phyloP scores from a whole-genome alignment of 768 basidiomycete species.

The Sporobolomyces phaffii region DNA sequence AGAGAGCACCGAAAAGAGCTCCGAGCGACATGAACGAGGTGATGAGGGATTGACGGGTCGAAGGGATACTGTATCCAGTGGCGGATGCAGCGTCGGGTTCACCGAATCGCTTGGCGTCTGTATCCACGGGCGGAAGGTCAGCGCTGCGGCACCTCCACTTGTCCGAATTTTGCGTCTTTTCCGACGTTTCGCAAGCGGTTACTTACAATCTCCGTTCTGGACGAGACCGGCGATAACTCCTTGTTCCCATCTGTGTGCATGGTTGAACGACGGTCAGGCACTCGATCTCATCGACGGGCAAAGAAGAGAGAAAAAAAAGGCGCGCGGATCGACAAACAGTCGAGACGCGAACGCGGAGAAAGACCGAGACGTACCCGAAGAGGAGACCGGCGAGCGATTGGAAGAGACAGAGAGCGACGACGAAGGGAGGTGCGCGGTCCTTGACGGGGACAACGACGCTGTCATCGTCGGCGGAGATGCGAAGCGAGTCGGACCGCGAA shows the following conservation, averaged over 20 bases:
- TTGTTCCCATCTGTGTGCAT: slow-evolving; percentile 27
- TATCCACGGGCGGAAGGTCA: not conserved
- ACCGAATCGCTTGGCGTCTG: slow-evolving; percentile 33
- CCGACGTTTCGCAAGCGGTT: not conserved
- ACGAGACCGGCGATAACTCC: slow-evolving; percentile 35
- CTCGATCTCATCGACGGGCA: not conserved
- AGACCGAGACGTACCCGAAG: slow-evolving; percentile 21
- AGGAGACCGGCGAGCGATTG: slow-evolving; percentile 37
- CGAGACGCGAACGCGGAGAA: not conserved
- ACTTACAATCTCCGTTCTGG: slow-evolving; percentile 26
- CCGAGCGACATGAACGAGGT: slow-evolving; percentile 36
- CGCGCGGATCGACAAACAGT: not conserved
- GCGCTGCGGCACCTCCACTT: not conserved
- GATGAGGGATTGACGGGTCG: slow-evolving; percentile 38
- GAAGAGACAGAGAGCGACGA: slow-evolving; percentile 36
- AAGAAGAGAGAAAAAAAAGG: too few species aligned
- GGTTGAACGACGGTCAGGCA: not conserved
- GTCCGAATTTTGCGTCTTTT: too few species aligned
- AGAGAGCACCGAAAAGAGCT: slow-evolving; percentile 31
- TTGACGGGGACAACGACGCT: slow-evolving; percentile 18
- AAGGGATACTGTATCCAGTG: slow-evolving; percentile 25
- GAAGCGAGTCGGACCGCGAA: slow-evolving; percentile 24
- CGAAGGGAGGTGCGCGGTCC: slow-evolving; percentile 34
- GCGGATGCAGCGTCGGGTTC: slow-evolving; percentile 20
- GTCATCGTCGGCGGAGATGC: slow-evolving; percentile 20